Conservation (phyloP, 345 rosid species). For the Punica granatum region DNA sequence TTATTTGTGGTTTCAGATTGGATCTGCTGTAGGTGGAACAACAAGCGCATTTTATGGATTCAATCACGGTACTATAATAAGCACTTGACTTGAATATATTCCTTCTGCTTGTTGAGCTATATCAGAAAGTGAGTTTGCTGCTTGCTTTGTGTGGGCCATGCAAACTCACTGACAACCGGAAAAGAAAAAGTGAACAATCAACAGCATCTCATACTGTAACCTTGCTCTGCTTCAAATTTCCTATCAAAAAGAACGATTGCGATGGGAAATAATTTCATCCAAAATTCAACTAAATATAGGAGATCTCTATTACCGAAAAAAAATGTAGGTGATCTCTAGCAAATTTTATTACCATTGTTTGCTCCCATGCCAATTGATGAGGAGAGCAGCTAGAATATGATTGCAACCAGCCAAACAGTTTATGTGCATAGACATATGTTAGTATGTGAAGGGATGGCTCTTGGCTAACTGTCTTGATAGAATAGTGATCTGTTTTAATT, state of each 20-base stretch:
- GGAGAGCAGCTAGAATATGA: background rate
- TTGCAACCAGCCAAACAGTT: background rate
- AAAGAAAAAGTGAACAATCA: background rate
- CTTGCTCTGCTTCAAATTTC: background rate
- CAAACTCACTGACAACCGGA: background rate
- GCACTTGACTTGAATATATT: slow-evolving; percentile 1
- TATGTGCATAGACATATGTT: background rate
- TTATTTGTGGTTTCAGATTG: slow-evolving; percentile 40
- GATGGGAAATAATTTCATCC: background rate
- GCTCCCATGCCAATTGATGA: background rate
- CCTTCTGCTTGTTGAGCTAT: background rate
- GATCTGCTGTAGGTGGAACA: slow-evolving; percentile 87
- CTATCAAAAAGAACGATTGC: background rate
- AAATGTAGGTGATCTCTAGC: too few species aligned
- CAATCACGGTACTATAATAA: slow-evolving; percentile 43
- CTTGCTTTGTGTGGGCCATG: background rate
- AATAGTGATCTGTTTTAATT: background rate
- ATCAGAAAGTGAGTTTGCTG: background rate
- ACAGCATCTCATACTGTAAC: too few species aligned
- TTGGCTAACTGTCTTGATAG: background rate
- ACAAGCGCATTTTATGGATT: slow-evolving; percentile 68
- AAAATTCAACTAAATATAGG: background rate
- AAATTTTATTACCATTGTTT: background rate
- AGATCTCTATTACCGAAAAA: too few species aligned
- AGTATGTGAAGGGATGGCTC: background rate